Base-by-base conservation (phyloP, 352 stramenopile species). In the Phytopythium oedochilum region DNA sequence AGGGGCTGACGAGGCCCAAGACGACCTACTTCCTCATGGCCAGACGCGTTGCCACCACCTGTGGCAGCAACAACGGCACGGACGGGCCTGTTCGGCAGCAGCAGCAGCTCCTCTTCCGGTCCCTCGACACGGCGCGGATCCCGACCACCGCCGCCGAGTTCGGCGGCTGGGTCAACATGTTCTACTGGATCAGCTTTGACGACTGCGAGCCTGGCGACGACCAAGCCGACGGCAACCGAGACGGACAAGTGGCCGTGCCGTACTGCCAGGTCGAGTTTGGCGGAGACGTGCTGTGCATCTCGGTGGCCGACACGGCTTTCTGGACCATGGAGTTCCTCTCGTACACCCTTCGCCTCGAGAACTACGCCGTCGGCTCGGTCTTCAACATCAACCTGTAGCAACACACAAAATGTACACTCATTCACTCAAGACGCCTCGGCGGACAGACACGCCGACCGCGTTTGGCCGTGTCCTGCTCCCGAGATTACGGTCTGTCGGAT, bases 11-110 rank as follows among this genome's bases (percentile, higher is more conserved):
- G 46, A 25, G 57, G 10, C 68, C 59, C 12, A 64, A 63, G 23
- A 44, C 57, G 34, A 73, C 68, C 29, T 71, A 71, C 61, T 77
- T 77, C 48, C 61, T 73, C 23, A 57, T 73, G 48, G 61, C 46
- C 5, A 40, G 46, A 20, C 64, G 36, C 47, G 64, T 23, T 45
- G 66, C 48, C 52, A n/a, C n/a, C n/a, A 64, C 11, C 55, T 63
- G 0, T 12, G n/a, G 11, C 40, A 15, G 32, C 32, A 11, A 15
- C 32, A 15, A 11, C 32, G 10, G 10, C 42, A 15, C 2, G 11
- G 23, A 17, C 12, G 23, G 23, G 42, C 0, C 42, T n/a, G n/a
- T n/a, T 11, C 3, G 29, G 5, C n/a, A 45, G n/a, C 58, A 63
- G 39, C 51, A 59, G 31, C 64, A 65, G n/a, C 54, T 77, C 34